A percentile compares a stretch with the other conserved stretches of the same genome.
These are phyloP conservation scores for Cajanus cajan DNA, from an alignment of 306 rosid genomes.

Conservation along the genomic window DNA sequence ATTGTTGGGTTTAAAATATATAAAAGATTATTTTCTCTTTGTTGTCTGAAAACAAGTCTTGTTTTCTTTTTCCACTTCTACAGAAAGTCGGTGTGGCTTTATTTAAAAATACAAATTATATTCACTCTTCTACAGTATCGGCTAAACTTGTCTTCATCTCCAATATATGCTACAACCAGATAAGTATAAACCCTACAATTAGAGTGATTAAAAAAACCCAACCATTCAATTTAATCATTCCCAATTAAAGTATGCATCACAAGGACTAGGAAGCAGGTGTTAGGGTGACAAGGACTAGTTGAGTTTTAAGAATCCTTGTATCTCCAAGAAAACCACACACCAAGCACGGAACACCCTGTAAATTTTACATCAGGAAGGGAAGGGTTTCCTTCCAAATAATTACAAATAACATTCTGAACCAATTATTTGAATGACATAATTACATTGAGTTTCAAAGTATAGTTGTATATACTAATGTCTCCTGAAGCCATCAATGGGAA, in stretches of 20 bases:
- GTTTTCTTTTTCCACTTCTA: too few species aligned
- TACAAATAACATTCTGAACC: slow-evolving; percentile 37
- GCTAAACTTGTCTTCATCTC: neutral
- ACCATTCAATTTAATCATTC: neutral
- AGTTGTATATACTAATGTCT: slow-evolving; percentile 35
- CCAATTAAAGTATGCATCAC: slow-evolving; percentile 9
- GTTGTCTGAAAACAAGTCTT: neutral
- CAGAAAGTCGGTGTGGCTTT: too few species aligned
- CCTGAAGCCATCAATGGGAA: slow-evolving; percentile 32
- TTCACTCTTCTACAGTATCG: neutral
- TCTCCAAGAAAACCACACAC: slow-evolving; percentile 41
- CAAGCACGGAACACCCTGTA: slow-evolving; percentile 28
- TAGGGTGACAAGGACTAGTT: neutral
- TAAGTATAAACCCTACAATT: neutral
- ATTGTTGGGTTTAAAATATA: neutral
- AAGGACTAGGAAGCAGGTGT: neutral
- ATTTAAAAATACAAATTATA: neutral
- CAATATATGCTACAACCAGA: neutral
- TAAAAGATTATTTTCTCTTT: neutral
- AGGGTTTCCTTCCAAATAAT: slow-evolving; percentile 56
- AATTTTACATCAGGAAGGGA: slow-evolving; percentile 48
- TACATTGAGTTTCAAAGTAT: slow-evolving; percentile 29
- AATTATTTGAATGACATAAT: slow-evolving; percentile 40
- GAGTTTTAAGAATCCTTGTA: neutral
- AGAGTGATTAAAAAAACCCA: neutral